Evolutionary conservation across 148 eudicot species (phyloP).

Genomic region (Dysphania ambrosioides): DNA sequence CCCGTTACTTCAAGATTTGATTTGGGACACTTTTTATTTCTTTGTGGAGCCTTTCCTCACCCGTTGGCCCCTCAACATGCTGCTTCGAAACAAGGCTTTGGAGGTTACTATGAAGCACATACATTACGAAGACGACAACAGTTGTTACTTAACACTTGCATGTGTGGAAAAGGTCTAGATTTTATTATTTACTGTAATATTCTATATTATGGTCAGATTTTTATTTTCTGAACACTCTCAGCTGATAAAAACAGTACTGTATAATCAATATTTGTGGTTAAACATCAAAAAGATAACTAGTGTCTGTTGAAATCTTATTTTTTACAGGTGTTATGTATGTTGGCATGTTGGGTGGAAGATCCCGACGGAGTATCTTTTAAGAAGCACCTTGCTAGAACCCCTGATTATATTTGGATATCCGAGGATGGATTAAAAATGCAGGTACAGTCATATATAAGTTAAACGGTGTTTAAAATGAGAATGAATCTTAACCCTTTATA

Average conservation of each 20-base stretch:
- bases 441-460: not conserved
- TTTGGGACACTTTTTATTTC: constrained; percentile 29
- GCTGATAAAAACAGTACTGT: too few relatives aligned
- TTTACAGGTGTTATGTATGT: constrained; percentile 30
- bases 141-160: constrained; percentile 29
- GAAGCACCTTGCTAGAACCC: constrained; percentile 34
- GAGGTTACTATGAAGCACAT: constrained; percentile 27
- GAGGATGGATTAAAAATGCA: constrained; percentile 42
- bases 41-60: constrained; percentile 30
- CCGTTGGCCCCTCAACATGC: constrained; percentile 27
- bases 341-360: constrained; percentile 41
- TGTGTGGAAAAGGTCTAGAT: constrained; percentile 9
- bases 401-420: constrained; percentile 37
- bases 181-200: too few relatives aligned
- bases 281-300: too few relatives aligned
- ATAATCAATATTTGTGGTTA: too few relatives aligned
- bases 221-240: too few relatives aligned
- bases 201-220: too few relatives aligned
- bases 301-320: too few relatives aligned
- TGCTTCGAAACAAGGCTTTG: constrained; percentile 27
- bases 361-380: constrained; percentile 26
- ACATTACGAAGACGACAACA: constrained; percentile 34
- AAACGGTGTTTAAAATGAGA: too few relatives aligned
- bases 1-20: constrained; percentile 19
- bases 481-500: too few relatives aligned